Conservation (phyloP, 208 protist species). For the Acanthamoeba castellanii region DNA sequence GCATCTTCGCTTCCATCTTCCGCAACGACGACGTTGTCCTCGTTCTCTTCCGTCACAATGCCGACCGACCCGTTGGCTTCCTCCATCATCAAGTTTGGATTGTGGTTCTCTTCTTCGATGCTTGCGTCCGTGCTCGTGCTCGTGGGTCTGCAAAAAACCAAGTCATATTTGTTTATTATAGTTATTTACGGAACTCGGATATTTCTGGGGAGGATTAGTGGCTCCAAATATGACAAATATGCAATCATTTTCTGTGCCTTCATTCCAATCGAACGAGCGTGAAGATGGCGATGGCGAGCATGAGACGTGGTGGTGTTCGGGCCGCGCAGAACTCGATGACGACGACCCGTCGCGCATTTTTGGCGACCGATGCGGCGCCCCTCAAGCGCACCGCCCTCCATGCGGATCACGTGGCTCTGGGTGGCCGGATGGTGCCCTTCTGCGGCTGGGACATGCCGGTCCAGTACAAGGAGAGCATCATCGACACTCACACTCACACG, state of each 20-base stretch:
- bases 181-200: too few species aligned
- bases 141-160: too few species aligned
- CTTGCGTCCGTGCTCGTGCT: background rate
- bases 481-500: slow-evolving; percentile 94
- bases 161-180: too few species aligned
- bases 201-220: too few species aligned
- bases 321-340: background rate
- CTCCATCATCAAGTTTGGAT: background rate
- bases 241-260: too few species aligned
- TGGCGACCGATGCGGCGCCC: background rate
- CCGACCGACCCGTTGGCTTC: background rate
- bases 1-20: background rate
- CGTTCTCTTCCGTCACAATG: background rate
- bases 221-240: too few species aligned
- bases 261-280: too few species aligned
- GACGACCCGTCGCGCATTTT: background rate
- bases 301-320: background rate
- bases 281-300: slow-evolving; percentile 6
- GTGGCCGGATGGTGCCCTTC: slow-evolving; percentile 96
- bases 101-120: background rate
- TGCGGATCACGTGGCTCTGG: slow-evolving; percentile 83
- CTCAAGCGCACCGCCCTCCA: slow-evolving; percentile 81
- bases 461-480: slow-evolving; percentile 92
- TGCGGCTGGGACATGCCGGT: slow-evolving; percentile 98
- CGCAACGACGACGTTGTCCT: background rate